Base-by-base conservation (phyloP, 495 filamentous ascomycete genomes). In the Talaromyces liani region DNA sequence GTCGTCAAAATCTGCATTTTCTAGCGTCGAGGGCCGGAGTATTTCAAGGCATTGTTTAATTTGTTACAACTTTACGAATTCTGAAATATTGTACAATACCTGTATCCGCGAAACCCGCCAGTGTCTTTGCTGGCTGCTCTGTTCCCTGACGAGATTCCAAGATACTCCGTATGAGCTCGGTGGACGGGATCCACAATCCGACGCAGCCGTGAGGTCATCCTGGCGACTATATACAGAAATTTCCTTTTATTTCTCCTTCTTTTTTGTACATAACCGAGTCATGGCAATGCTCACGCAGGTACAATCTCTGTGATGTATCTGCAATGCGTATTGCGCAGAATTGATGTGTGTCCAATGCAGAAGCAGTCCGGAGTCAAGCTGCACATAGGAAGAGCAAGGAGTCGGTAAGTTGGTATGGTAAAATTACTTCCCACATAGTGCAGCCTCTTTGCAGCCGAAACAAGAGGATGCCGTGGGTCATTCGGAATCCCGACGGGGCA, bases 401-500 rank as follows among this genome's bases (percentile, higher is more conserved):
- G 45, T 18, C 41, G 41, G 45, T 47, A 49, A 49, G 45, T 9
- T 41, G 54, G 24, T 34, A 36, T 36, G 56, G 31, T 58, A 58
- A 56, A 14, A 56, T 56, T 56, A 31, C 53, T 14, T 24, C 31
- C 56, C 56, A 58, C 56, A 58, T 58, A n/a, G 56, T 58, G 56
- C 18, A 58, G 54, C 54, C 54, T 22, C 49, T 54, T 22, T 22
- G 14, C 49, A 9, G 53, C 53, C 53, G 53, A 36, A 58, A 36
- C 31, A 9, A 20, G 29, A 36, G 2, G 14, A 6, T 54, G 51
- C 51, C 51, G 51, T 55, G 51, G 51, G 56, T 58, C 56, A 20
- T 29, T 58, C 56, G 56, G 56, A 58, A 58, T 58, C 56, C 56
- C 56, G 56, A 58, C 56, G 56, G 56, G 56, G 56, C 56, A 22